Evolutionary conservation across 371 early-diverging fungal genomes (phyloP), one percentile per base, ranked within the genome.

Genomic region (Globomyces sp.): DNA sequence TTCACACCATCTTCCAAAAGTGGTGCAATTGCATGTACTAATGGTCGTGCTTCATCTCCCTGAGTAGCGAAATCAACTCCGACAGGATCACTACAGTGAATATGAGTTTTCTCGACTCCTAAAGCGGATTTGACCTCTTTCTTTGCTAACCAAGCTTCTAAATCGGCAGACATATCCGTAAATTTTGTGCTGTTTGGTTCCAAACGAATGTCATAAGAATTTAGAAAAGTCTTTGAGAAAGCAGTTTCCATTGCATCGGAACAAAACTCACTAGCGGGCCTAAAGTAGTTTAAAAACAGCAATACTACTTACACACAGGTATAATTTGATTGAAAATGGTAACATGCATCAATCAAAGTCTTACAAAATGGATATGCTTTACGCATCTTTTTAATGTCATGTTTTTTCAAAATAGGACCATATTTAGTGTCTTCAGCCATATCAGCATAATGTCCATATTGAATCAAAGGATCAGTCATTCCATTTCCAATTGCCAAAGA

Each of bases 401-500:
- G 65, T 69, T 85, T 73, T 40, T 75, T 71, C 40, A 94, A 74
- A 34, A 92, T 87, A 4, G 92, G 84, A 11, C 82, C 85, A 65
- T 94, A 92, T 45, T 73, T 71, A 67, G 85, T 87, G 51, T 89
- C 85, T 73, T 92, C 92, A 1, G 89, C 90, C 90, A 93, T 92
- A 66, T 90, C 77, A n/a, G 90, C 80, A 76, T 92, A 95, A 74
- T 88, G 92, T 72, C 89, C 85, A 81, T 94, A 95, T 80, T 95
- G 95, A 5, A 85, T 78, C 57, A 91, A 79, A 46, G 93, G 92
- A 71, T 95, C 93, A 0, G 90, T 90, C 64, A 95, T 73, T 10
- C 95, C 95, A 68, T 95, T 94, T 49, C 96, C 94, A 49, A 92
- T 88, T 65, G 90, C 75, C 57, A 93, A 75, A 53, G 88, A 86